Conservation (phyloP, 441 rosid genomes). For the Gossypium aridum region DNA sequence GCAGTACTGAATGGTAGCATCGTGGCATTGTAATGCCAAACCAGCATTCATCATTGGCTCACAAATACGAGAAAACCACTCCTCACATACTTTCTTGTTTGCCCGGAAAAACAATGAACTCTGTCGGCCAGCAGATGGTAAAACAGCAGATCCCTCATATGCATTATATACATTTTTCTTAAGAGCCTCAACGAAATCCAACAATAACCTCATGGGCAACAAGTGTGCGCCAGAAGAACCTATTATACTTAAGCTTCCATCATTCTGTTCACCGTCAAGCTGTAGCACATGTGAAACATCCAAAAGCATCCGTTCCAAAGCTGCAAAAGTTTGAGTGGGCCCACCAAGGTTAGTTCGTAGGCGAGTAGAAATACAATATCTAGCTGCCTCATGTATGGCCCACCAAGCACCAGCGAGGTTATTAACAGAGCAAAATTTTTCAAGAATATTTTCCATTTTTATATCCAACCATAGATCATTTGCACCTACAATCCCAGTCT, state of each 20-base stretch:
- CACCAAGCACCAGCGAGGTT: constrained; percentile 95
- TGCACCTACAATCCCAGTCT: constrained; percentile 34
- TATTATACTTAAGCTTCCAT: constrained; percentile 69
- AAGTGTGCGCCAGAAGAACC: constrained; percentile 93
- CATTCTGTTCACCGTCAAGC: constrained; percentile 77
- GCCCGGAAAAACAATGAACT: constrained; percentile 91
- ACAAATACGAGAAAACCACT: constrained; percentile 98
- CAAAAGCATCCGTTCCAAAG: constrained; percentile 95
- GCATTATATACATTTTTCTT: constrained; percentile 97
- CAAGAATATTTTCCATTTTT: constrained; percentile 62
- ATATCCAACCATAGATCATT: constrained; percentile 49
- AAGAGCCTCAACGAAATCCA: constrained; percentile 94
- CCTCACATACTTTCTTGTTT: constrained; percentile 94
- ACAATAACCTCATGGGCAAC: constrained; percentile 89
- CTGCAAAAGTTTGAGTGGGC: constrained; percentile 97
- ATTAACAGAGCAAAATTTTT: constrained; percentile 71
- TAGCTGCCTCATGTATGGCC: constrained; percentile 98
- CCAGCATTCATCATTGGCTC: constrained; percentile 99
- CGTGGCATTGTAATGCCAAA: constrained; percentile 81
- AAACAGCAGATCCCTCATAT: constrained; percentile 87
- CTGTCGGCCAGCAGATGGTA: constrained; percentile 65
- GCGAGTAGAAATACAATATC: constrained; percentile 81
- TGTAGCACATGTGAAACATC: constrained; percentile 83
- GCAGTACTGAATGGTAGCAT: constrained; percentile 84
- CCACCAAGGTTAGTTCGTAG: constrained; percentile 99